A percentile compares a stretch with the other conserved stretches of the same genome.
Evolutionary conservation across 768 basidiomycete species (phyloP).

Genomic region (Trametes gibbosa): DNA sequence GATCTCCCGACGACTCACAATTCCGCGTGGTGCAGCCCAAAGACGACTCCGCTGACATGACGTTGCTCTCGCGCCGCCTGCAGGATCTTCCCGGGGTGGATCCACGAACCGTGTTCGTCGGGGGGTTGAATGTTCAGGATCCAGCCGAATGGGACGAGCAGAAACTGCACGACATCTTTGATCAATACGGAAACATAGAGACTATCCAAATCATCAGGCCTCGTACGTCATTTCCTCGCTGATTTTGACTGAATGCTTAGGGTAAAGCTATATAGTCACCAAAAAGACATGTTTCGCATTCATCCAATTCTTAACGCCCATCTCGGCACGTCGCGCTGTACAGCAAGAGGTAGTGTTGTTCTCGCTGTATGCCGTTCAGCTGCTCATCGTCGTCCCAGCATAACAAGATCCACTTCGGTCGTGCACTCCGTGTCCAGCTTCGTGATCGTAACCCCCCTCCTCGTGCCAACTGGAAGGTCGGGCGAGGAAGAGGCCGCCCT

Average conservation of each 20-base stretch:
- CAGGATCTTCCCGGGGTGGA: conserved; percentile 41
- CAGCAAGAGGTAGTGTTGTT: conserved; percentile 50
- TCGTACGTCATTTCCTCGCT: conserved; percentile 39
- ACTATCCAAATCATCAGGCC: conserved; percentile 65
- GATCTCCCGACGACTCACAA: too few relatives aligned
- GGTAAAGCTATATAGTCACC: conserved; percentile 41
- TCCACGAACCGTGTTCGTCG: conserved; percentile 72
- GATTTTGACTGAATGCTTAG: not conserved
- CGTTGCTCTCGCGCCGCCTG: not conserved
- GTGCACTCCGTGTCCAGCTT: conserved; percentile 72
- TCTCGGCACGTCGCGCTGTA: conserved; percentile 66
- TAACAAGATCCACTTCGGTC: conserved; percentile 65
- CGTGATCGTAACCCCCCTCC: conserved; percentile 60
- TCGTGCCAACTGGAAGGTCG: conserved; percentile 46
- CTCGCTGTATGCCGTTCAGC: too few relatives aligned
- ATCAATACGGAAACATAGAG: conserved; percentile 62
- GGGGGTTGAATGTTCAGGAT: conserved; percentile 66
- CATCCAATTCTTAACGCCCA: conserved; percentile 63
- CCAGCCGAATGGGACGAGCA: conserved; percentile 68
- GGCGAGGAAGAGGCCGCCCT: conserved; percentile 39
- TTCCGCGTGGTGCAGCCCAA: too few relatives aligned
- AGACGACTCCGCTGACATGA: not conserved
- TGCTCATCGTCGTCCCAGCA: conserved; percentile 42
- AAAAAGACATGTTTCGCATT: conserved; percentile 76
- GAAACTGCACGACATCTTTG: conserved; percentile 57